phyloP scores from a whole-genome alignment of 2,329 filamentous ascomycete genomes.

The Thelonectria rubi region DNA sequence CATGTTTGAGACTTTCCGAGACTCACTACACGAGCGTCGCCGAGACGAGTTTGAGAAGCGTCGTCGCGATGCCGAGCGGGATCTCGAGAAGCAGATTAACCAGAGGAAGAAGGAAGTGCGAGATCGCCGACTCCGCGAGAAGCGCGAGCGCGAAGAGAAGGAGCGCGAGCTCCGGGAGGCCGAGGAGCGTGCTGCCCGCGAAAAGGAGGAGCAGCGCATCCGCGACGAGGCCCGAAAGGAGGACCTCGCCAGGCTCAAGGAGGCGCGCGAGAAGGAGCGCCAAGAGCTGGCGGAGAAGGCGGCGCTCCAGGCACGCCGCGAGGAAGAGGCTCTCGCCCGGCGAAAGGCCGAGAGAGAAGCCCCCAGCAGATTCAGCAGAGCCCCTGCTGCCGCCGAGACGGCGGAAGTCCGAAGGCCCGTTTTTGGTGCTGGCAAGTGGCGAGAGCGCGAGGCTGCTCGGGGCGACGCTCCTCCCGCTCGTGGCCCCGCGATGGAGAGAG shows the following conservation, averaged over 20 bases:
- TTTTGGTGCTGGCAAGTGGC: constrained; percentile 54
- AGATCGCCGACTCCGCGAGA: constrained; percentile 84
- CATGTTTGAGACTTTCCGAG: constrained; percentile 85
- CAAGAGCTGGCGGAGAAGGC: constrained; percentile 74
- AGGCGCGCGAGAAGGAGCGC: constrained; percentile 71
- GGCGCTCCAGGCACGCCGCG: constrained; percentile 79
- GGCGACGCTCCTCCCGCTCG: constrained; percentile 45
- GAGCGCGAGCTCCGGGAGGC: constrained; percentile 83
- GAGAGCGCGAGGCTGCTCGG: constrained; percentile 50
- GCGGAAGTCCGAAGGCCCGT: constrained; percentile 46
- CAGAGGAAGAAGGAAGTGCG: constrained; percentile 87
- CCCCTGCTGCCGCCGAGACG: constrained; percentile 32
- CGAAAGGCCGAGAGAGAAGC: constrained; percentile 71
- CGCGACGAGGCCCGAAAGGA: constrained; percentile 83
- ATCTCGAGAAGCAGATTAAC: constrained; percentile 91
- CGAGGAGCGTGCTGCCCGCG: constrained; percentile 80
- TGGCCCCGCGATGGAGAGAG: constrained; percentile 50
- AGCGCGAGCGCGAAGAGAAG: constrained; percentile 83
- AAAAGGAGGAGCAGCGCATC: constrained; percentile 85
- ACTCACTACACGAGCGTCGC: constrained; percentile 83
- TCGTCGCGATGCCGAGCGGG: constrained; percentile 88
- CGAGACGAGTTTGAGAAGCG: constrained; percentile 97
- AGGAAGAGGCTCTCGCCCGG: constrained; percentile 86
- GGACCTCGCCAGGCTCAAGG: constrained; percentile 72
- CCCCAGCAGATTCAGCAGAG: constrained; percentile 37